A percentile compares a stretch with the other conserved stretches of the same genome.
These are phyloP conservation scores for Mycena sp. DNA, from an alignment of 1,284 basidiomycete genomes.

Conservation along the genomic window DNA sequence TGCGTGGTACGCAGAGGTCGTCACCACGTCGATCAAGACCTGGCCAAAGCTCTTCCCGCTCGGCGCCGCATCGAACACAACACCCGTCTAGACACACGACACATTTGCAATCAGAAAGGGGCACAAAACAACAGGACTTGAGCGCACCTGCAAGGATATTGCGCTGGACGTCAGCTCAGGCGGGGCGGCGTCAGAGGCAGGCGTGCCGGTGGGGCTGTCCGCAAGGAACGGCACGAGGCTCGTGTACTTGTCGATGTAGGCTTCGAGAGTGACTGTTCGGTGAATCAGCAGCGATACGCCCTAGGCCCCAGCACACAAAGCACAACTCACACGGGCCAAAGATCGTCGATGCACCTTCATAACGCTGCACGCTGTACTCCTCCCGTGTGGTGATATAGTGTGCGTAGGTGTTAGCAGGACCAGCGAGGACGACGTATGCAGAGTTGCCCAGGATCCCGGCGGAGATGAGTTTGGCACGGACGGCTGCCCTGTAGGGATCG, in stretches of 20 bases:
- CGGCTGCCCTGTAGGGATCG: constrained; percentile 55
- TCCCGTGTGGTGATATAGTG: constrained; percentile 82
- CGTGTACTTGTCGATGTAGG: constrained; percentile 82
- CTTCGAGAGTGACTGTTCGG: constrained; percentile 71
- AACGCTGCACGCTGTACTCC: constrained; percentile 81
- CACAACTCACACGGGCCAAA: constrained; percentile 73
- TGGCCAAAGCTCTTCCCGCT: constrained; percentile 72
- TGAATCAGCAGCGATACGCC: constrained; percentile 6
- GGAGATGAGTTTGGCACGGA: constrained; percentile 71
- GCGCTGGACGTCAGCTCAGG: constrained; percentile 72
- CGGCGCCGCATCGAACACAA: constrained; percentile 68
- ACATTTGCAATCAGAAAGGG: no score
- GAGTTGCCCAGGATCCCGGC: constrained; percentile 68
- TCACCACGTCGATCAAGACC: constrained; percentile 68
- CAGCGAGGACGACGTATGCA: constrained; percentile 80
- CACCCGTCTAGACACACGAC: constrained; percentile 54
- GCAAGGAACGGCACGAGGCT: constrained; percentile 71
- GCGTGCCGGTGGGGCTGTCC: constrained; percentile 49
- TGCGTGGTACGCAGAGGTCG: constrained; percentile 59
- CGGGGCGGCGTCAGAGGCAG: constrained; percentile 71
- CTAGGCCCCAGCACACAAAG: not conserved
- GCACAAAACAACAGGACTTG: no score
- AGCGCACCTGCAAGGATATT: constrained; percentile 60
- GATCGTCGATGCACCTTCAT: constrained; percentile 85
- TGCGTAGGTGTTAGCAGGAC: constrained; percentile 83